Evolutionary conservation across 2,329 filamentous ascomycete genomes (phyloP).

Genomic region (Fusarium compactum): DNA sequence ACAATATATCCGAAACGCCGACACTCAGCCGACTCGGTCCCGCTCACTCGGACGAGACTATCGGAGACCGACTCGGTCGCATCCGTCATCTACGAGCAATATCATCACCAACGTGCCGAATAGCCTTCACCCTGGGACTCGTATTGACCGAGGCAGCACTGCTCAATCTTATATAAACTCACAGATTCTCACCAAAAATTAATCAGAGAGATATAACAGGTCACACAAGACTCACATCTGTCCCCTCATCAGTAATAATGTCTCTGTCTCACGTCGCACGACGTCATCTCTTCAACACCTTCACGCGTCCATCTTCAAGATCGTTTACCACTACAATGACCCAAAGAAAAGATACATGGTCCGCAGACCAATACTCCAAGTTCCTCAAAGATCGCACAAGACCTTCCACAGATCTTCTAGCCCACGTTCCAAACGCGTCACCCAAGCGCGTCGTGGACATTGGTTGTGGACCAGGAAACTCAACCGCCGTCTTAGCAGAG

Average conservation of each 20-base stretch:
- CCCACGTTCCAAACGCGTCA: slow-evolving; percentile 56
- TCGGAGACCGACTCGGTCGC: slow-evolving; percentile 21
- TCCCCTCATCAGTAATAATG: background rate
- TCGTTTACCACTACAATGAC: slow-evolving; percentile 16
- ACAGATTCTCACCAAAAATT: no score
- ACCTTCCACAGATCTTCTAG: slow-evolving; percentile 64
- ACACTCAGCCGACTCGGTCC: slow-evolving; percentile 4
- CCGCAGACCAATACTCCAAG: slow-evolving; percentile 67
- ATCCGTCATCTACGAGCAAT: slow-evolving; percentile 1
- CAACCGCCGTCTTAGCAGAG: slow-evolving; percentile 61
- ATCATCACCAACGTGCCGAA: background rate
- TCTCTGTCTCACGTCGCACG: slow-evolving; percentile 17
- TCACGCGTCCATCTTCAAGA: background rate
- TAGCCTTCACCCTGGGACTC: background rate
- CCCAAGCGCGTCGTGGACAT: slow-evolving; percentile 66
- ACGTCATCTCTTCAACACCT: slow-evolving; percentile 20
- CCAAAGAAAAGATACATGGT: slow-evolving; percentile 57
- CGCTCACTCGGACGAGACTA: slow-evolving; percentile 10
- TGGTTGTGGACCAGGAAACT: slow-evolving; percentile 72
- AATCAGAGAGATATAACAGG: no score
- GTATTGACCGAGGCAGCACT: background rate
- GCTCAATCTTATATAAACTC: slow-evolving; percentile 4
- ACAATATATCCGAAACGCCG: slow-evolving; percentile 5
- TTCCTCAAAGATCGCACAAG: slow-evolving; percentile 66
- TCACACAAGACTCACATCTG: background rate